Percentiles rank a stretch among this genome's conserved stretches.
phyloP scores from a whole-genome alignment of 306 rosid genomes.

The Fragaria vesca region DNA sequence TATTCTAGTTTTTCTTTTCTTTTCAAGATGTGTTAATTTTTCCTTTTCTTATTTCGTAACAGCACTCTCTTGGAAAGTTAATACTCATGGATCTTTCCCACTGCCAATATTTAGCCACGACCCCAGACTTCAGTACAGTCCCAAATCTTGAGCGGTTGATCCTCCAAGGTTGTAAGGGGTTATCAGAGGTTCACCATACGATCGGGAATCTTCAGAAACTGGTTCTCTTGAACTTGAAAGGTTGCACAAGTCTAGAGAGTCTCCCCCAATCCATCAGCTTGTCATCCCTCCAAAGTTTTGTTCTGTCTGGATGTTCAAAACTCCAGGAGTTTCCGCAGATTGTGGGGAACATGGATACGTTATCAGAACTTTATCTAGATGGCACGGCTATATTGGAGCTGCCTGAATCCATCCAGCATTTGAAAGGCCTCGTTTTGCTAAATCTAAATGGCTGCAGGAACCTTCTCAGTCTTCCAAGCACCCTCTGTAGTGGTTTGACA shows the following conservation, averaged over 20 bases:
- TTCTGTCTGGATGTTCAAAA: slow-evolving; percentile 15
- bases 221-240: background rate
- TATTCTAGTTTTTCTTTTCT: too few species aligned
- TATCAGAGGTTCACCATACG: background rate
- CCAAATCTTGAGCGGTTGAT: slow-evolving; percentile 19
- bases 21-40: too few species aligned
- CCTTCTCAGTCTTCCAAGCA: slow-evolving; percentile 1
- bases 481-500: slow-evolving; percentile 4
- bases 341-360: background rate
- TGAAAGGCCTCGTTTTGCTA: background rate
- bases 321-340: background rate
- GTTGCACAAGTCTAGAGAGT: background rate
- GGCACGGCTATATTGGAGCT: slow-evolving; percentile 4
- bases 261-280: background rate
- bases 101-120: too few species aligned
- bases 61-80: too few species aligned
- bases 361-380: slow-evolving; percentile 15
- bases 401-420: background rate
- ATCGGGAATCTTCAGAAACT: slow-evolving; percentile 9
- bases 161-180: slow-evolving; percentile 13
- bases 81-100: too few species aligned
- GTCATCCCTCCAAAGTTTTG: slow-evolving; percentile 1
- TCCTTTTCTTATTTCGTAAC: too few species aligned
- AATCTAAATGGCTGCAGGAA: background rate
- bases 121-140: background rate